Conservation (phyloP, 176 grass and related monocot species). For the Oryza australiensis region DNA sequence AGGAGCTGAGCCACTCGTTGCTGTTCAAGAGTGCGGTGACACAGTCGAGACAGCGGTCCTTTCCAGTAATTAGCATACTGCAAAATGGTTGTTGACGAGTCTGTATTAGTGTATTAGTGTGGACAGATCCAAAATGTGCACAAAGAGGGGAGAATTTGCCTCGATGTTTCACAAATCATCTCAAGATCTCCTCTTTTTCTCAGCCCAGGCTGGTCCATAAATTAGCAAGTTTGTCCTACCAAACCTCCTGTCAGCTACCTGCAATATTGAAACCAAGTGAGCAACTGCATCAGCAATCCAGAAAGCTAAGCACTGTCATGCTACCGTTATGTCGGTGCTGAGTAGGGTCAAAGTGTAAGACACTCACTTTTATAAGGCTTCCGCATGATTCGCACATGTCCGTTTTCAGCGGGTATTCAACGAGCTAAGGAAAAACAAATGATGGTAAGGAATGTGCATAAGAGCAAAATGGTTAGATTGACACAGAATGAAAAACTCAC, state of each 20-base stretch:
- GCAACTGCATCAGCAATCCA: neutral
- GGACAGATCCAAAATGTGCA: neutral
- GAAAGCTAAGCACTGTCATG: neutral
- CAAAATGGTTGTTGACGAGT: neutral
- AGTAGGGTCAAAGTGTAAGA: neutral
- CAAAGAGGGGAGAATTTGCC: slow-evolving; percentile 10
- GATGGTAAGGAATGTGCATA: slow-evolving; percentile 35
- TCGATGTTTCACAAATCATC: slow-evolving; percentile 16
- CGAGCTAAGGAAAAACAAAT: slow-evolving; percentile 53
- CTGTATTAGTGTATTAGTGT: neutral
- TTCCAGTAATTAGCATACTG: neutral
- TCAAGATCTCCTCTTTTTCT: slow-evolving; percentile 73
- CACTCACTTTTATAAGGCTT: slow-evolving; percentile 66
- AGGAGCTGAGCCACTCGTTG: neutral
- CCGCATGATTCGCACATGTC: slow-evolving; percentile 75
- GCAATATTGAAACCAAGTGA: slow-evolving; percentile 39
- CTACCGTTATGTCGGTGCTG: neutral
- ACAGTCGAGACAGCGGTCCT: neutral
- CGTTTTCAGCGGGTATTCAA: slow-evolving; percentile 89
- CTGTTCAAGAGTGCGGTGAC: neutral
- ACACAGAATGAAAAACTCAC: slow-evolving; percentile 51
- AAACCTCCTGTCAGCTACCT: slow-evolving; percentile 96
- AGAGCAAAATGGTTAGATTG: slow-evolving; percentile 15
- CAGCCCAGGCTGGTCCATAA: slow-evolving; percentile 84
- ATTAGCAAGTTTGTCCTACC: slow-evolving; percentile 95